A percentile compares a stretch with the other conserved stretches of the same genome.
These are phyloP conservation scores for Quercus alba DNA, from an alignment of 306 rosid species.

Conservation along the genomic window DNA sequence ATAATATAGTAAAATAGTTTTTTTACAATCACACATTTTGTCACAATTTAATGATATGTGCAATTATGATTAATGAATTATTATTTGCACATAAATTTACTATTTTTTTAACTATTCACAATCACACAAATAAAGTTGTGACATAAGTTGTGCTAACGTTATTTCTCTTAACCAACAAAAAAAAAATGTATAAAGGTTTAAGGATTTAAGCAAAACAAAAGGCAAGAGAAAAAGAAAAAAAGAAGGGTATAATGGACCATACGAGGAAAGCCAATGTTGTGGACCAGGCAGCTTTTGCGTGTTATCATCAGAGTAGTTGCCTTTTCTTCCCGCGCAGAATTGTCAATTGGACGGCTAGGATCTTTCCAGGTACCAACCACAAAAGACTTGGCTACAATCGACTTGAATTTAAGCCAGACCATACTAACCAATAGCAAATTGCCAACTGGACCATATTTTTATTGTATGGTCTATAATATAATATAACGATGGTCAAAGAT, in stretches of 20 bases:
- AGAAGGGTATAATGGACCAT: slow-evolving; percentile 2
- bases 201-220: no score
- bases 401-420: background rate
- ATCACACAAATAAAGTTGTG: no score
- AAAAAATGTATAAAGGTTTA: no score
- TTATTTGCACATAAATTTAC: no score
- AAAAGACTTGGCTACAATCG: background rate
- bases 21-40: no score
- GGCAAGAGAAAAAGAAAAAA: no score
- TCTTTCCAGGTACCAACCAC: background rate
- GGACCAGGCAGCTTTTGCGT: background rate
- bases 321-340: slow-evolving; percentile 5
- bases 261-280: background rate
- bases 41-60: no score
- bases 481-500: background rate
- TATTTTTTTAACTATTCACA: no score
- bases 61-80: no score
- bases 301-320: background rate
- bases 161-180: no score
- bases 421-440: background rate
- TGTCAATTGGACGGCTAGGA: background rate
- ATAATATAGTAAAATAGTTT: no score
- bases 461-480: background rate
- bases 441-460: background rate
- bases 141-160: no score